Conservation (phyloP, 1,139 yeast species). For the Hansenula sp. region DNA sequence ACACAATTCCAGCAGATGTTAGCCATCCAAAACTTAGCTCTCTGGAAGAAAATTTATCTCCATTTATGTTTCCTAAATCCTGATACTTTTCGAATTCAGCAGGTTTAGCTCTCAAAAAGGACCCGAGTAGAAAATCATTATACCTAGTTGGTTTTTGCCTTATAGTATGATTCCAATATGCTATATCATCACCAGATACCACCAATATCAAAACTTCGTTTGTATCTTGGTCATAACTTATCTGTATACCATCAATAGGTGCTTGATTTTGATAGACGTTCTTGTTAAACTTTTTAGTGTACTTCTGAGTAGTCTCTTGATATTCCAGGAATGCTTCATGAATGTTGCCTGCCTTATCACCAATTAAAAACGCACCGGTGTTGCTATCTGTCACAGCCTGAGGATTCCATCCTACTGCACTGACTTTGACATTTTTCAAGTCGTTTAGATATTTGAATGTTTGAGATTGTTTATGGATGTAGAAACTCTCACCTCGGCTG, state of each 20-base stretch:
- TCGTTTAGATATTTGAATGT: slow-evolving; percentile 35
- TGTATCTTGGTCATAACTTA: slow-evolving; percentile 16
- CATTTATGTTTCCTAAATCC: slow-evolving; percentile 25
- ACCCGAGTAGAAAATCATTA: slow-evolving; percentile 14
- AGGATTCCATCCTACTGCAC: slow-evolving; percentile 40
- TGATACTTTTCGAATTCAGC: slow-evolving; percentile 32
- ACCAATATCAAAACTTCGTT: slow-evolving; percentile 25
- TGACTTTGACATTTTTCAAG: slow-evolving; percentile 36
- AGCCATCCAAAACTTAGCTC: slow-evolving; percentile 38
- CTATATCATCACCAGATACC: slow-evolving; percentile 35
- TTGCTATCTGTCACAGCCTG: slow-evolving; percentile 28
- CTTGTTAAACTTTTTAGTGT: slow-evolving; percentile 36
- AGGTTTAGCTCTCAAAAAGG: slow-evolving; percentile 22
- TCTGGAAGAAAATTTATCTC: slow-evolving; percentile 27
- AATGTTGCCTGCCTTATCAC: slow-evolving; percentile 40
- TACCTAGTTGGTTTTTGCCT: slow-evolving; percentile 13
- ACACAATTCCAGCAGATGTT: slow-evolving; percentile 40
- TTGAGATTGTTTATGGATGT: slow-evolving; percentile 33
- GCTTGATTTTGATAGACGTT: slow-evolving; percentile 36
- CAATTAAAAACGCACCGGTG: slow-evolving; percentile 46
- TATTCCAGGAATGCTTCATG: slow-evolving; percentile 43
- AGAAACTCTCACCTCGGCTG: slow-evolving; percentile 38
- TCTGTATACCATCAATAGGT: slow-evolving; percentile 31
- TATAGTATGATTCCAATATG: slow-evolving; percentile 31
- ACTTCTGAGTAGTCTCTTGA: slow-evolving; percentile 31